These are phyloP conservation scores for Holtermanniella nyarrowii DNA, from an alignment of 768 basidiomycete species.

Conservation along the genomic window DNA sequence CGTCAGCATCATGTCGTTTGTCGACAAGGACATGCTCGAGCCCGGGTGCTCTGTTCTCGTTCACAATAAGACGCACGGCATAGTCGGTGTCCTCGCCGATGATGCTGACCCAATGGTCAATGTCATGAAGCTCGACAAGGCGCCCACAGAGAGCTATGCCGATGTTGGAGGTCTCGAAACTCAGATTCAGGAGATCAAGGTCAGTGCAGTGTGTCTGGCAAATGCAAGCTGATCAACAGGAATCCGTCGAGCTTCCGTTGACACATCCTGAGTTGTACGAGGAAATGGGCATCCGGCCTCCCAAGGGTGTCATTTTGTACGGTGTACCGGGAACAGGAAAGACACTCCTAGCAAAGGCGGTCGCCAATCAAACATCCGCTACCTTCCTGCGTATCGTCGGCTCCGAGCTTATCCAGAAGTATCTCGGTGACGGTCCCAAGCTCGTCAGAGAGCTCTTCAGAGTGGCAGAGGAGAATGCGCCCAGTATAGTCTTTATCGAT, in stretches of 20 bases:
- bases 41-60: slow-evolving; percentile 89
- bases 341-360: slow-evolving; percentile 92
- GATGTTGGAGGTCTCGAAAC: slow-evolving; percentile 93
- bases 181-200: slow-evolving; percentile 99
- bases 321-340: slow-evolving; percentile 98
- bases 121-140: slow-evolving; percentile 98
- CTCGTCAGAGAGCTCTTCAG: slow-evolving; percentile 94
- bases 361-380: slow-evolving; percentile 95
- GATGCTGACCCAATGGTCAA: slow-evolving; percentile 92
- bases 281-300: slow-evolving; percentile 99
- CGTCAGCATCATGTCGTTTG: slow-evolving; percentile 93
- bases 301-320: slow-evolving; percentile 97
- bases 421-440: slow-evolving; percentile 96
- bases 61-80: slow-evolving; percentile 89
- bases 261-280: slow-evolving; percentile 98
- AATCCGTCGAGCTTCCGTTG: slow-evolving; percentile 93
- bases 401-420: slow-evolving; percentile 97
- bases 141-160: slow-evolving; percentile 95
- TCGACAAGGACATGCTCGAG: slow-evolving; percentile 95
- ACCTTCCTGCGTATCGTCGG: slow-evolving; percentile 97
- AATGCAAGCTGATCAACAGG: slow-evolving; percentile 46
- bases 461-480: slow-evolving; percentile 93
- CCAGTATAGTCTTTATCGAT: slow-evolving; percentile 98
- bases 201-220: slow-evolving; percentile 33
- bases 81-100: slow-evolving; percentile 91